Conservation (phyloP, 1,284 basidiomycete genomes). For the Sutorius eximius region DNA sequence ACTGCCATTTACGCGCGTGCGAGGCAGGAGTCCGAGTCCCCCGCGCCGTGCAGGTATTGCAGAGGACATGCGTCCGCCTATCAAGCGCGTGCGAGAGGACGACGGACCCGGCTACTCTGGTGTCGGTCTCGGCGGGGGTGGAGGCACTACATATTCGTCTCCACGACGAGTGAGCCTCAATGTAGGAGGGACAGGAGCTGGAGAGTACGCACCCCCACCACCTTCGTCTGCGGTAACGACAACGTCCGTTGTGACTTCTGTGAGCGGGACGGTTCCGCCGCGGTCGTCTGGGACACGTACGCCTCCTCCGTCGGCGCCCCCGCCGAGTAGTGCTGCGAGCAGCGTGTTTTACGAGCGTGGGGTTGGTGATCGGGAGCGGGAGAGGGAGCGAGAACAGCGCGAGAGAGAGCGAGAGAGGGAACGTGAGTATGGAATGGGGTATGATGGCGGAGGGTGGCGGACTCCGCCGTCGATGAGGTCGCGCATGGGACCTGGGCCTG, state of each 20-base stretch:
- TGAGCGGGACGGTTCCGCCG: constrained; percentile 11
- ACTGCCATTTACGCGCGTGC: constrained; percentile 33
- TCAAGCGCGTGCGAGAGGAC: constrained; percentile 39
- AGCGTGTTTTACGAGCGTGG: constrained; percentile 28
- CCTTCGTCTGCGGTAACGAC: constrained; percentile 17
- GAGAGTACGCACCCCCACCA: constrained; percentile 19
- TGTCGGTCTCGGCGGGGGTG: not conserved
- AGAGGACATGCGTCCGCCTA: constrained; percentile 39
- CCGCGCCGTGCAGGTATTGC: constrained; percentile 22
- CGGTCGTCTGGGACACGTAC: constrained; percentile 22
- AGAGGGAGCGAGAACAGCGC: constrained; percentile 6
- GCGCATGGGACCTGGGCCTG: constrained; percentile 15
- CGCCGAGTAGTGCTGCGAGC: constrained; percentile 7
- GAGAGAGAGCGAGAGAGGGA: constrained; percentile 8
- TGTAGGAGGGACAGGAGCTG: not conserved
- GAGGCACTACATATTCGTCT: constrained; percentile 28
- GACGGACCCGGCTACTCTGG: constrained; percentile 17
- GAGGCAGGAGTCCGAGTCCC: constrained; percentile 41
- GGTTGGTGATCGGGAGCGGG: not conserved
- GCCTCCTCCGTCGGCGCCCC: constrained; percentile 22
- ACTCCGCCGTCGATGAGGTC: constrained; percentile 23
- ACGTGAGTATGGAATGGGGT: constrained; percentile 22
- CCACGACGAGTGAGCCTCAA: constrained; percentile 12
- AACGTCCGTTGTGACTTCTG: constrained; percentile 1
- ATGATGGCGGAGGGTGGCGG: constrained; percentile 25